These are phyloP conservation scores for Verbascum thapsus DNA, from an alignment of 257 asterid species.

Conservation along the genomic window DNA sequence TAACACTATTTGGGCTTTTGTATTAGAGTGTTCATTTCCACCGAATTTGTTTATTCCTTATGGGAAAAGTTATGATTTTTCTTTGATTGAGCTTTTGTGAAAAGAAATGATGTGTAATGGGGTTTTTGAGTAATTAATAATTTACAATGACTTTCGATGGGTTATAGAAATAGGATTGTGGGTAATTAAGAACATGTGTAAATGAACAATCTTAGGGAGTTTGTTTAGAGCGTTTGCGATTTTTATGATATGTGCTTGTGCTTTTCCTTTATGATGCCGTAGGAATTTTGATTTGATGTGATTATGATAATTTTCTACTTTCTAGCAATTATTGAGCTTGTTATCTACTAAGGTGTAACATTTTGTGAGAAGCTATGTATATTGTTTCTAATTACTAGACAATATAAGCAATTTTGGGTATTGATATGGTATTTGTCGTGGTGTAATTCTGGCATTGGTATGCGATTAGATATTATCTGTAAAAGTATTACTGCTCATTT, in stretches of 20 bases:
- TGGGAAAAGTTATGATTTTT: not conserved
- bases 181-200: conserved; percentile 13
- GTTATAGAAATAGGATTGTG: conserved; percentile 2
- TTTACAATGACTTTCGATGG: conserved; percentile 15
- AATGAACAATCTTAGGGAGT: conserved; percentile 25
- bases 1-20: too few relatives aligned
- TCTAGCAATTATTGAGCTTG: not conserved
- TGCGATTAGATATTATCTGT: not conserved
- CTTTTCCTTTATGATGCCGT: too few relatives aligned
- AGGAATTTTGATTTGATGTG: not conserved
- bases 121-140: not conserved
- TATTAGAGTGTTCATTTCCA: too few relatives aligned
- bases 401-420: not conserved
- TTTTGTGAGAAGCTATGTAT: not conserved
- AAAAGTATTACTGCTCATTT: not conserved
- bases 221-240: not conserved
- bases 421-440: not conserved
- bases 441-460: not conserved
- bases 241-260: not conserved
- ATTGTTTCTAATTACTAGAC: not conserved
- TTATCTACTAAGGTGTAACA: not conserved
- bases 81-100: not conserved
- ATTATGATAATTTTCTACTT: not conserved
- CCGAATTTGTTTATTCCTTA: too few relatives aligned
- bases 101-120: not conserved